A percentile compares a stretch with the other conserved stretches of the same genome.
Conservation (phyloP, 2,329 filamentous ascomycete species). For the Plectosphaerella sp. region DNA sequence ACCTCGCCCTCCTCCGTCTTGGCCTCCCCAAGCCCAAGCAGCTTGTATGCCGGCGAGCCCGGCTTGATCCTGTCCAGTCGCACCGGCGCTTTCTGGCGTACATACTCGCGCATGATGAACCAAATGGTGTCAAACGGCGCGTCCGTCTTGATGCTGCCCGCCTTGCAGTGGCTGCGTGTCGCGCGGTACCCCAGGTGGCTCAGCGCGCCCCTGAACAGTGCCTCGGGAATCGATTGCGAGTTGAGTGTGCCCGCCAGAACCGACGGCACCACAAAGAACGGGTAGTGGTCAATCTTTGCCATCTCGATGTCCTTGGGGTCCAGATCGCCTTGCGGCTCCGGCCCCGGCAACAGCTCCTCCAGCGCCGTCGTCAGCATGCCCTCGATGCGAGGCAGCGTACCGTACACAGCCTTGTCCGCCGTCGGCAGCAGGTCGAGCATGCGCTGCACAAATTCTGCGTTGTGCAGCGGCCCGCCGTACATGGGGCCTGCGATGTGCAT, state of each 20-base stretch:
- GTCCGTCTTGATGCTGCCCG: constrained; percentile 89
- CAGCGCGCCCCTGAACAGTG: constrained; percentile 76
- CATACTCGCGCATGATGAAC: constrained; percentile 92
- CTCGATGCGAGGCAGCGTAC: constrained; percentile 74
- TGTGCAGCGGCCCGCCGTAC: constrained; percentile 89
- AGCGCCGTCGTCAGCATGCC: constrained; percentile 89
- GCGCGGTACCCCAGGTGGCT: constrained; percentile 75
- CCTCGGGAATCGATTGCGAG: constrained; percentile 73
- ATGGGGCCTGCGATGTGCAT: constrained; percentile 90
- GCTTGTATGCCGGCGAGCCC: constrained; percentile 65
- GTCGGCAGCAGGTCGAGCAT: constrained; percentile 70
- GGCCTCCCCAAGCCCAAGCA: constrained; percentile 49
- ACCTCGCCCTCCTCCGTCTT: constrained; percentile 7
- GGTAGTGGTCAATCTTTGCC: constrained; percentile 65
- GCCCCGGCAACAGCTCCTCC: constrained; percentile 58
- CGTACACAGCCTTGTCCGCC: constrained; percentile 66
- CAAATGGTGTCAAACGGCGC: constrained; percentile 87
- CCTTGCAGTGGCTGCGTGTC: constrained; percentile 82
- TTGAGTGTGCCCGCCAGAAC: constrained; percentile 72
- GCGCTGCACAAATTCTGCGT: constrained; percentile 72
- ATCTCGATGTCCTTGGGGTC: constrained; percentile 43
- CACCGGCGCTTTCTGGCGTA: constrained; percentile 72
- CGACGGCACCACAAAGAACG: constrained; percentile 83
- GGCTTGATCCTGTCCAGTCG: constrained; percentile 67
- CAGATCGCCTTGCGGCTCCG: constrained; percentile 29